These are phyloP conservation scores for Lachancea nothofagi DNA, from an alignment of 805 yeast species.

Conservation along the genomic window DNA sequence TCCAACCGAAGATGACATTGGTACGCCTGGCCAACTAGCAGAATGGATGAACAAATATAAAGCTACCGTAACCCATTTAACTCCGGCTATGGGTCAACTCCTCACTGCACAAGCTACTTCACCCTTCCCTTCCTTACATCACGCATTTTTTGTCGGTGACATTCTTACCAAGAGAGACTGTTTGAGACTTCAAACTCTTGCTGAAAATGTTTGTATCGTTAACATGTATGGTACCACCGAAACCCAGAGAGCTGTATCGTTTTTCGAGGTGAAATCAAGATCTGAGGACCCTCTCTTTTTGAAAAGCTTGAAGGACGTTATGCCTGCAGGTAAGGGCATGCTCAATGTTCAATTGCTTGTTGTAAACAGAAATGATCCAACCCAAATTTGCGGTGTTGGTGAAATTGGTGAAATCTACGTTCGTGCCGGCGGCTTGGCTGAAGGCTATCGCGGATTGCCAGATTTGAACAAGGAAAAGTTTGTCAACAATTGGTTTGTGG, in stretches of 20 bases:
- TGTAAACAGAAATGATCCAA: constrained; percentile 82
- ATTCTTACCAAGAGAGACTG: constrained; percentile 96
- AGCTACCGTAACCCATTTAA: constrained; percentile 94
- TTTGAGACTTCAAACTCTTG: constrained; percentile 82
- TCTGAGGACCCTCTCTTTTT: constrained; percentile 64
- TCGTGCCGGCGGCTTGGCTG: constrained; percentile 96
- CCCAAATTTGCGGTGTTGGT: constrained; percentile 95
- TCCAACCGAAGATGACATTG: constrained; percentile 96
- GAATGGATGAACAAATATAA: constrained; percentile 92
- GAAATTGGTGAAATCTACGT: constrained; percentile 98
- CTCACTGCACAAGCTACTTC: constrained; percentile 92
- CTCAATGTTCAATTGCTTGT: constrained; percentile 87
- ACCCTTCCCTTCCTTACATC: constrained; percentile 78
- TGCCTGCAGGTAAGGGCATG: constrained; percentile 99
- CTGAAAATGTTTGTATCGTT: constrained; percentile 82
- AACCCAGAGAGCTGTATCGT: constrained; percentile 97
- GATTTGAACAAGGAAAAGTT: constrained; percentile 85
- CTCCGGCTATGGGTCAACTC: constrained; percentile 99
- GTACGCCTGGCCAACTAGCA: constrained; percentile 96
- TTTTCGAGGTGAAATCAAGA: constrained; percentile 78
- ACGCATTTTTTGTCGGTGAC: constrained; percentile 98
- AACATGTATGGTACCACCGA: constrained; percentile 99
- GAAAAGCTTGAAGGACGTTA: constrained; percentile 82
- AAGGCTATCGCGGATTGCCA: constrained; percentile 89
- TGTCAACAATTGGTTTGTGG: constrained; percentile 85